Conservation (phyloP, 139 green algal genomes). For the Eudorina sp. region DNA sequence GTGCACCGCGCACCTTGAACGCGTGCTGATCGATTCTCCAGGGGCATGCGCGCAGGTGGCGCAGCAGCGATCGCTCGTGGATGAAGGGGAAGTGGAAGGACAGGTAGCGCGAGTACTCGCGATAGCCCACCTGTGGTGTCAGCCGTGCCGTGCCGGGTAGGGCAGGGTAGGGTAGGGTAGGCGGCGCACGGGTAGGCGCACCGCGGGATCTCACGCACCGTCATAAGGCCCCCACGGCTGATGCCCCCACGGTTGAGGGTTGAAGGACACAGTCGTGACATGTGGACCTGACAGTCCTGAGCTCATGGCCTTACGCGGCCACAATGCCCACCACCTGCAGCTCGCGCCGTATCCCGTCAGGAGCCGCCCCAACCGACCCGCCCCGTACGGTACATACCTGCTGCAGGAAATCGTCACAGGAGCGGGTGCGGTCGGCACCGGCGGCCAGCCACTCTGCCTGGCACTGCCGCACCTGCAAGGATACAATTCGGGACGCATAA, state of each 20-base stretch:
- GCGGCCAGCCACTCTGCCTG: slow-evolving; percentile 43
- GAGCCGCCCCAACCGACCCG: neutral
- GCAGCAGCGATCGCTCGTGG: slow-evolving; percentile 91
- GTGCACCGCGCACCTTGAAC: slow-evolving; percentile 85
- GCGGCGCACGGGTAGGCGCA: too few species aligned
- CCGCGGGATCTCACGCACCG: too few species aligned
- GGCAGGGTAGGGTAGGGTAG: neutral
- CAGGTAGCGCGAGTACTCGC: slow-evolving; percentile 94
- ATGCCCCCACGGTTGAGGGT: too few species aligned
- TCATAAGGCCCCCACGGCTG: too few species aligned
- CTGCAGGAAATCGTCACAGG: slow-evolving; percentile 83
- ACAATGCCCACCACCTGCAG: too few species aligned
- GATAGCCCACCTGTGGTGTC: slow-evolving; percentile 87
- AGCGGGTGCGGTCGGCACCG: slow-evolving; percentile 44
- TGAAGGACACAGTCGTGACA: too few species aligned
- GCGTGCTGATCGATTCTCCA: slow-evolving; percentile 88
- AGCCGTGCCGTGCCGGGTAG: too few species aligned
- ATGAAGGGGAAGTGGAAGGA: slow-evolving; percentile 98
- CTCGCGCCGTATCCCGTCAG: neutral
- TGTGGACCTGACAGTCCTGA: too few species aligned
- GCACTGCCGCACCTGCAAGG: slow-evolving; percentile 47
- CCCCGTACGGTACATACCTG: slow-evolving; percentile 72
- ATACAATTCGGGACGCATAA: neutral
- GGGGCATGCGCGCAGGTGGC: slow-evolving; percentile 87
- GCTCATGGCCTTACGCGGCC: too few species aligned